Base-by-base conservation (phyloP, 345 rosid species). In the Syzygium aromaticum region DNA sequence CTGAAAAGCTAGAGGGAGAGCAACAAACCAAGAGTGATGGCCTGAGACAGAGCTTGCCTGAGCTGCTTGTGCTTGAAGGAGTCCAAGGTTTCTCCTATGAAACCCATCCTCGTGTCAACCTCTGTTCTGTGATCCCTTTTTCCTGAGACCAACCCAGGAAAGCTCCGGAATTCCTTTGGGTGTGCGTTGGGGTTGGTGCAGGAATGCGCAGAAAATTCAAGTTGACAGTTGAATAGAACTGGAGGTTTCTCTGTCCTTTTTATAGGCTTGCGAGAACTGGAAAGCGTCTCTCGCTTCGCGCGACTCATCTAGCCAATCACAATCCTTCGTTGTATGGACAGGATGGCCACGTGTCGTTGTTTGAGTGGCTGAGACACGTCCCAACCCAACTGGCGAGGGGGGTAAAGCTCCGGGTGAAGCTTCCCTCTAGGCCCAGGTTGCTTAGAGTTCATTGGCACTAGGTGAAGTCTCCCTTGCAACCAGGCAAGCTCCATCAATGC, bases 21-120 rank as follows among this genome's bases (percentile, higher is more conserved):
- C 86, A 7, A 90, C 89, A 28, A 63, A 95, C 97, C 98, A 27
- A 96, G 93, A 90, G 77, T 90, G 78, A 94, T 86, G 53, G 89
- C 88, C 86, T 94, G 96, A 89, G 89, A 87, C 54, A 94, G 86
- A 82, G 89, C 82, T 80, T 92, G 93, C 85, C 96, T 91, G 89
- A 93, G 88, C 88, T 90, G 91, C 85, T 91, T 89, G 7, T 93
- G 92, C 88, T 90, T 93, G 85, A 94, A 84, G 59, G 94, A 90
- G 84, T 91, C 92, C 54, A 92, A 53, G 5, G 89, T 89, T 61
- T 90, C 91, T 82, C 89, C 90, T 46, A 94, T 86, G 86, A 88
- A 90, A 23, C 89, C 90, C 91, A 91, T 90, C 30, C 80, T 73
- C 49, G 49, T 10, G 82, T 38, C 49, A 14, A 73, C 82, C 49